Percentiles rank a stretch among this genome's conserved stretches.
phyloP scores from a whole-genome alignment of 2,329 filamentous ascomycete genomes.

The Amylocarpus encephaloides region DNA sequence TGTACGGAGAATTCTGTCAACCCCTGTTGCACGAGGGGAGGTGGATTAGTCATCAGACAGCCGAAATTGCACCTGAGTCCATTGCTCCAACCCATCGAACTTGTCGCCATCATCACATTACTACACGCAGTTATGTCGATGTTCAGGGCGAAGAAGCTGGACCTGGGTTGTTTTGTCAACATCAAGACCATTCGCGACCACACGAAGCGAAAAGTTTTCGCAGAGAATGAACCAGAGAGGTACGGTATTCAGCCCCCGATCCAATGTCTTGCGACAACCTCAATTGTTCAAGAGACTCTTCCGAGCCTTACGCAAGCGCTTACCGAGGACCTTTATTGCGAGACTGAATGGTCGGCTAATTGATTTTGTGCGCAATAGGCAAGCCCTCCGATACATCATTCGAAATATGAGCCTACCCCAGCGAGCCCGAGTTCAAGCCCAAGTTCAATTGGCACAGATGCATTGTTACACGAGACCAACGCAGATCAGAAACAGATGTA shows the following conservation, averaged over 20 bases:
- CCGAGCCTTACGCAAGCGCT: neutral
- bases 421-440: constrained; percentile 80
- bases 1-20: no score
- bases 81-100: no score
- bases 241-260: constrained; percentile 11
- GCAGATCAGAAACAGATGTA: constrained; percentile 90
- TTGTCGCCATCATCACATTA: no score
- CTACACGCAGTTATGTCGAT: constrained; percentile 58
- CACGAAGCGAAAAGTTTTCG: constrained; percentile 91
- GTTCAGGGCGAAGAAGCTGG: constrained; percentile 85
- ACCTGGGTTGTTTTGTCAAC: constrained; percentile 83
- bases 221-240: constrained; percentile 82
- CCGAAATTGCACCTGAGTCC: no score
- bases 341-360: neutral
- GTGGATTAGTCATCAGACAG: no score
- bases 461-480: constrained; percentile 90
- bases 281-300: neutral
- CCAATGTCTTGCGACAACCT: neutral
- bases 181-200: constrained; percentile 85
- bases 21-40: no score
- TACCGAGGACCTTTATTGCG: neutral
- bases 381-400: constrained; percentile 89
- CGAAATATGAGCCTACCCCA: constrained; percentile 82
- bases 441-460: constrained; percentile 91
- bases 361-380: constrained; percentile 44